A percentile compares a stretch with the other conserved stretches of the same genome.
phyloP scores from a whole-genome alignment of 345 rosid species.

The Corchorus olitorius region DNA sequence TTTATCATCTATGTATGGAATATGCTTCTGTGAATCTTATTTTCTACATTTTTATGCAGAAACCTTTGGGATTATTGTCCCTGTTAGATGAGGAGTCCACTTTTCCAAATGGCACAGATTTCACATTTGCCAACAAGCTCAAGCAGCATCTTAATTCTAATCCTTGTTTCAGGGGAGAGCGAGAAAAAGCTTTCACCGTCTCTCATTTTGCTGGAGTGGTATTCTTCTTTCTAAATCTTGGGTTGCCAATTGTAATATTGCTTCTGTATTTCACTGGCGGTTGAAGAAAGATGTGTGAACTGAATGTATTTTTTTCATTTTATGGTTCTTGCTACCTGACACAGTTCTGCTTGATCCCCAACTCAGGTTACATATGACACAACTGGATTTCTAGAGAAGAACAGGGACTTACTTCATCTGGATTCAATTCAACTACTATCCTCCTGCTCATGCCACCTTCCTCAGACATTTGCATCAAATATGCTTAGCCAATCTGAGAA shows the following conservation, averaged over 20 bases:
- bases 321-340: conserved; percentile 27
- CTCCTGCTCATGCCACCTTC: conserved; percentile 85
- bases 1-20: not conserved
- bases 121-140: conserved; percentile 93
- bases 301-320: not conserved
- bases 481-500: conserved; percentile 83
- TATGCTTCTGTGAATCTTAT: conserved; percentile 6
- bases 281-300: not conserved
- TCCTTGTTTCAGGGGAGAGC: conserved; percentile 78
- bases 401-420: conserved; percentile 88
- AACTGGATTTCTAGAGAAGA: conserved; percentile 93
- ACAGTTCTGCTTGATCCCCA: conserved; percentile 31
- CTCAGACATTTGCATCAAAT: conserved; percentile 84
- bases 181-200: conserved; percentile 80
- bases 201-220: conserved; percentile 99
- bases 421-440: conserved; percentile 94
- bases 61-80: conserved; percentile 88
- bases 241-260: not conserved
- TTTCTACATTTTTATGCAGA: conserved; percentile 54
- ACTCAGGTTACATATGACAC: conserved; percentile 90
- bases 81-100: conserved; percentile 96
- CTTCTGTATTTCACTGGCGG: not conserved
- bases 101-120: conserved; percentile 93
- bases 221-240: conserved; percentile 22
- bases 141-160: conserved; percentile 80